Base-by-base conservation (phyloP, 2,329 filamentous ascomycete genomes). In the Penicillium digitatum region DNA sequence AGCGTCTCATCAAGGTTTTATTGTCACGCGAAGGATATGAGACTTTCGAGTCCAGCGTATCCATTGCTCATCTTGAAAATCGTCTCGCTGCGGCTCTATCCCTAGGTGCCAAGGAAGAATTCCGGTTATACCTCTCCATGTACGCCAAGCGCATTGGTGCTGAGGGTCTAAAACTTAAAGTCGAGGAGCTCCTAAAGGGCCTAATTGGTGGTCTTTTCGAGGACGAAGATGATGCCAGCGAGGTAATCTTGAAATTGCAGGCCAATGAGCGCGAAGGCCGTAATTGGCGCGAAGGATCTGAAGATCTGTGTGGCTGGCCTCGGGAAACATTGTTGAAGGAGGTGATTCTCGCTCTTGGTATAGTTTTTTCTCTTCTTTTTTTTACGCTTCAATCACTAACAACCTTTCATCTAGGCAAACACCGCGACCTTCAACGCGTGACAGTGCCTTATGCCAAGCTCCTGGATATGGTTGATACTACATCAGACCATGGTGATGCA, bases 61-160 rank as follows among this genome's bases (percentile, higher is more conserved):
- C 90, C 52, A 91, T 99, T 60, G 93, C 92, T 7, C 94, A 99
- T 76, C 78, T 99, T 12, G 94, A 99, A 73, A 97, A 96, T 67
- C 85, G 95, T 37, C 87, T 99, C 43, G 93, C 94, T 2, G 95
- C 90, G 4, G 90, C 94, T 0, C 76, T 95, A 69, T 87, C 90
- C 56, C 78, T 99, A 0, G 89, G 88, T 3, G 88, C 94, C 0
- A 88, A 86, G 64, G 92, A 97, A 55, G 94, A 99, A 71, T 99
- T 97, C 76, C 85, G 90, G 54, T 80, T 96, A 1, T 97, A 97
- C 68, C 78, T 99, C n/a, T 88, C 91, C 67, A 97, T 97, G 91
- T 99, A 99, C 68, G 93, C 92, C 3, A 97, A 96, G 76, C 86
- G 94, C 0, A 83, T 99, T 6, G 94, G 94, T 1, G 90, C 91